Evolutionary conservation across 1,284 basidiomycete genomes (phyloP), one percentile per base, ranked within the genome.

Genomic region (Volvariella volvacea): DNA sequence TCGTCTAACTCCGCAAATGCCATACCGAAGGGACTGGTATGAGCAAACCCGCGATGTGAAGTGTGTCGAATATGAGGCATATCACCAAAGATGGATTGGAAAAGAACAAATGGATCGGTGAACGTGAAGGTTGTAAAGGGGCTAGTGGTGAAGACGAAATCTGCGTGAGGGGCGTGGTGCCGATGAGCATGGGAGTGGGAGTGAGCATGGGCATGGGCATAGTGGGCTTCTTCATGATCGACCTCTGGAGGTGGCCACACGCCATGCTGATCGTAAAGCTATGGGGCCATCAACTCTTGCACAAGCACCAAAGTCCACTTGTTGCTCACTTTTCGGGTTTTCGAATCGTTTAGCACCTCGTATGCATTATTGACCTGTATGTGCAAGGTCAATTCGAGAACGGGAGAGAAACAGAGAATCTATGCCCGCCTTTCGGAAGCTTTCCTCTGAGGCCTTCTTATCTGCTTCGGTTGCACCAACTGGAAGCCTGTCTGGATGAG

Each of bases 81-180:
- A 42, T 77, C 71, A 20, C 74, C 73, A 47, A 88, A 86, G 43
- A 86, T 74, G 4, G 73, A 69, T 49, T 85, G 71, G 61, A 88
- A 88, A 22, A 88, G 61, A 22, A 69, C 65, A 57, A 87, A 88
- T 2, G 86, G 87, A 56, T 89, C 83, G 1, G 77, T 79, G 63
- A 86, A 88, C 15, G 54, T 57, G 44, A 61, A 68, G 4, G 58
- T 39, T 14, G 54, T 53, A 50, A 63, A 64, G 3, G 36, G 40
- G 30, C 22, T 57, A 59, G 33, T 43, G 33, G 57, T 53, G 51
- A 64, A 65, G 54, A 67, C 74, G 38, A 58, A 55, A 41, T 57
- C 50, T 39, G 46, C 51, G 39, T 56, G 52, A 10, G 58, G 57
- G 42, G 57, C 47, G 30, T 55, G 57, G 43, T 55, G 61, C 41